A percentile compares a stretch with the other conserved stretches of the same genome.
Conservation (phyloP, 2,329 filamentous ascomycete species). For the Metarhizium robertsii region DNA sequence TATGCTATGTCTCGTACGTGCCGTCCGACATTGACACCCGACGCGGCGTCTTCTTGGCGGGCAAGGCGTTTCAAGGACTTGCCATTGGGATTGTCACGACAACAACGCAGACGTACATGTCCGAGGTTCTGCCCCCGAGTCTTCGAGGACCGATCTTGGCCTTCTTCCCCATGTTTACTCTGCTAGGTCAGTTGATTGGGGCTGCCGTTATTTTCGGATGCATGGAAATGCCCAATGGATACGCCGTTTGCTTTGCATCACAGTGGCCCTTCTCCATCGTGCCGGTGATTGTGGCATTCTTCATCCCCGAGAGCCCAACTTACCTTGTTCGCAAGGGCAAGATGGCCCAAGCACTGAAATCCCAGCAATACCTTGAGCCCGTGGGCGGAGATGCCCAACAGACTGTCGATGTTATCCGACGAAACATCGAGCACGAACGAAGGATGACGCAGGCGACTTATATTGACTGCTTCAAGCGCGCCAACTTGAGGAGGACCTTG, state of each 20-base stretch:
- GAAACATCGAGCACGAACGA: conserved; percentile 35
- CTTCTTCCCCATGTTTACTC: conserved; percentile 38
- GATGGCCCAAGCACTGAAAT: conserved; percentile 29
- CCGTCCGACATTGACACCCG: conserved; percentile 15
- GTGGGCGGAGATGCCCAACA: conserved; percentile 26
- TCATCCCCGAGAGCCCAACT: conserved; percentile 42
- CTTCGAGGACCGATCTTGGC: conserved; percentile 38
- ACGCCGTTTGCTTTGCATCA: conserved; percentile 30
- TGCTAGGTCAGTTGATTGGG: conserved; percentile 38
- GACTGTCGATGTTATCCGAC: conserved; percentile 33
- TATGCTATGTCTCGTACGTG: conserved; percentile 16
- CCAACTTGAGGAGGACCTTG: conserved; percentile 31
- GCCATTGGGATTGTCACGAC: conserved; percentile 35
- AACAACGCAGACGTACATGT: conserved; percentile 37
- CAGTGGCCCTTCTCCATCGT: conserved; percentile 35
- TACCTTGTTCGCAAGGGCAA: conserved; percentile 34
- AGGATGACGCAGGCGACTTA: conserved; percentile 25
- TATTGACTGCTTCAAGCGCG: conserved; percentile 31
- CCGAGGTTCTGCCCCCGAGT: conserved; percentile 36
- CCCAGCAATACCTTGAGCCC: conserved; percentile 40
- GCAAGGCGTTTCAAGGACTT: conserved; percentile 35
- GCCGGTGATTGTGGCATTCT: conserved; percentile 29
- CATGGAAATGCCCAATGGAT: conserved; percentile 21
- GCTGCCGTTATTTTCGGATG: conserved; percentile 29
- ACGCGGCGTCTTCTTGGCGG: conserved; percentile 31